Evolutionary conservation across 1,284 basidiomycete genomes (phyloP).

Genomic region (Coniophora puteana): DNA sequence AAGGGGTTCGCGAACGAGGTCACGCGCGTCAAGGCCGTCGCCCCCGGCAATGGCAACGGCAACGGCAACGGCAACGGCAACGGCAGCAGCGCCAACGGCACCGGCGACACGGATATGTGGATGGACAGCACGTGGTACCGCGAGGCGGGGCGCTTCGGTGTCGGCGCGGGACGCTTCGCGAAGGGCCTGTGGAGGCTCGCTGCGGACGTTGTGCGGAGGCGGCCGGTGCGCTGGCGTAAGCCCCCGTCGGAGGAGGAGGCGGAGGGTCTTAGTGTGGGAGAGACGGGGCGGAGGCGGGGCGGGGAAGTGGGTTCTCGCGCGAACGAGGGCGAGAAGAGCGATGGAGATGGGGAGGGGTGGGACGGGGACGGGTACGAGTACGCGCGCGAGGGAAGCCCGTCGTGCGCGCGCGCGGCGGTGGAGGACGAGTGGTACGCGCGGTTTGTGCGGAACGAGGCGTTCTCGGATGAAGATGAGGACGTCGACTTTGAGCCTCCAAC

Average conservation of each 20-base stretch:
- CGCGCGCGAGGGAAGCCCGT: too few species aligned
- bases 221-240: conserved; percentile 4
- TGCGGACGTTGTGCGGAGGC: conserved; percentile 20
- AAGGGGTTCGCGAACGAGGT: conserved; percentile 50
- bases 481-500: conserved; percentile 35
- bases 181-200: conserved; percentile 29
- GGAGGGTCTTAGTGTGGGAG: conserved; percentile 1
- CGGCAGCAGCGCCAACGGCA: too few species aligned
- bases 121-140: conserved; percentile 43
- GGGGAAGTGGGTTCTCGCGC: conserved; percentile 5
- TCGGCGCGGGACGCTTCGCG: conserved; percentile 33
- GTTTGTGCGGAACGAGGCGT: conserved; percentile 50
- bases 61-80: too few species aligned
- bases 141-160: conserved; percentile 37
- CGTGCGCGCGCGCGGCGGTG: too few species aligned
- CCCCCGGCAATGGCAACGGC: too few species aligned
- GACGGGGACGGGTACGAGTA: too few species aligned
- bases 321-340: conserved; percentile 10
- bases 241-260: background rate
- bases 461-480: conserved; percentile 53
- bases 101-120: conserved; percentile 35
- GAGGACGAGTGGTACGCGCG: conserved; percentile 43
- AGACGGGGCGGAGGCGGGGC: background rate
- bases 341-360: conserved; percentile 26
- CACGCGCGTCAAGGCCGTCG: conserved; percentile 35